Conservation (phyloP, 176 grass and related monocot species). For the Avena insularis region DNA sequence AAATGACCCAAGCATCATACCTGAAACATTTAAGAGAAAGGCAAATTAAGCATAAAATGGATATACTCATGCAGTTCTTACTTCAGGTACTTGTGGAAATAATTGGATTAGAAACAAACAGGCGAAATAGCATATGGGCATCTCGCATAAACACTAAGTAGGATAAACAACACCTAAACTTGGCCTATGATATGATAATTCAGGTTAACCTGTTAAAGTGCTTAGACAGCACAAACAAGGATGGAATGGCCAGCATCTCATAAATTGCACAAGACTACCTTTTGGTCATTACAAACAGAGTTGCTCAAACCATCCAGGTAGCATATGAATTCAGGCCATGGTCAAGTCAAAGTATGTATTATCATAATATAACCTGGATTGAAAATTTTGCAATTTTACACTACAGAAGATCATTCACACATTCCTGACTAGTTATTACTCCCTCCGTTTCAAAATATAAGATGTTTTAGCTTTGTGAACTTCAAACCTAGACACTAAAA, state of each 20-base stretch:
- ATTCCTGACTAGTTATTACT: not conserved
- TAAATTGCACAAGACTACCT: not conserved
- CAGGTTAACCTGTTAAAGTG: constrained; percentile 3
- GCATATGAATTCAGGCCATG: constrained; percentile 12
- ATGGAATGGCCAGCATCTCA: not conserved
- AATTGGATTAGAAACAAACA: constrained; percentile 21
- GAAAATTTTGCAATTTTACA: not conserved
- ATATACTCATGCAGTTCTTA: not conserved
- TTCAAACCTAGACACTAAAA: no score
- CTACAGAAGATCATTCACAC: not conserved
- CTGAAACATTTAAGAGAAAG: constrained; percentile 65
- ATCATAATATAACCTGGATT: not conserved
- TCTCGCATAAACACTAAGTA: constrained; percentile 18
- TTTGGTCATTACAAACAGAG: not conserved
- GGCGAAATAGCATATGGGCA: not conserved
- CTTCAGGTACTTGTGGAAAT: not conserved
- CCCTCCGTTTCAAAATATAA: no score
- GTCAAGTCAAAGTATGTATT: not conserved
- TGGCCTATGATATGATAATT: not conserved
- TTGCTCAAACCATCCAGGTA: not conserved
- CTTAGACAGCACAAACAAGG: not conserved
- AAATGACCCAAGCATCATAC: constrained; percentile 99
- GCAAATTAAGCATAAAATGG: constrained; percentile 31
- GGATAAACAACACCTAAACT: not conserved
- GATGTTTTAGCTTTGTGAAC: no score